phyloP scores from a whole-genome alignment of 2,329 filamentous ascomycete genomes.

The Drechslerella stenobrocha region DNA sequence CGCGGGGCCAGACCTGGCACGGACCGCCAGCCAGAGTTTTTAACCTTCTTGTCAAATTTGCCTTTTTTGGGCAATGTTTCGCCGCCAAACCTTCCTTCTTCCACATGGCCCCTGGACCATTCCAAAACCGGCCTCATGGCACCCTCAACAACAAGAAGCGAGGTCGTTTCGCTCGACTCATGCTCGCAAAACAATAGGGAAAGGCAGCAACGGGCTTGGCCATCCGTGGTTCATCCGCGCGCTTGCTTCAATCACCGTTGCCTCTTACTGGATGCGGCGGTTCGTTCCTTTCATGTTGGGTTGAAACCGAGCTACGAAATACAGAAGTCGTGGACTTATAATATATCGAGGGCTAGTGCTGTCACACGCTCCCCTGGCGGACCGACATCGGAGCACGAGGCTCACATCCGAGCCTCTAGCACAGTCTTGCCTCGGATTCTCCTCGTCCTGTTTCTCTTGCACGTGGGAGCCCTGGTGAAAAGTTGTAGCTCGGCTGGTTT shows the following conservation, averaged over 20 bases:
- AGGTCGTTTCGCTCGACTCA: background rate
- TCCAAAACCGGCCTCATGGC: conserved; percentile 21
- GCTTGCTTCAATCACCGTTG: conserved; percentile 14
- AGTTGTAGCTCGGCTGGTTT: too few relatives aligned
- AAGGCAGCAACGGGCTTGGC: background rate
- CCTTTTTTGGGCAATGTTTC: background rate
- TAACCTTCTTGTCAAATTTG: background rate
- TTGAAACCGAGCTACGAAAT: too few relatives aligned
- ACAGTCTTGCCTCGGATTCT: too few relatives aligned
- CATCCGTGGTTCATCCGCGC: background rate
- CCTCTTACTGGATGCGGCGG: conserved; percentile 18
- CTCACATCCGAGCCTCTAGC: too few relatives aligned
- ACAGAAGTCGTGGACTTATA: too few relatives aligned
- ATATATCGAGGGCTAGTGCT: too few relatives aligned
- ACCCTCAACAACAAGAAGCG: too few relatives aligned
- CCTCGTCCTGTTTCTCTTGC: too few relatives aligned
- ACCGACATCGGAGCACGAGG: too few relatives aligned
- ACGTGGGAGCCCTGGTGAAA: too few relatives aligned
- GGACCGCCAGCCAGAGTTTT: conserved; percentile 1
- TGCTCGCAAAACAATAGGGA: background rate
- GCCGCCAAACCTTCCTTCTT: background rate
- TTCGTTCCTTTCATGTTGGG: background rate
- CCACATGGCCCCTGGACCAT: conserved; percentile 23
- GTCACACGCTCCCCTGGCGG: too few relatives aligned
- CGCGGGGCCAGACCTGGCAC: conserved; percentile 7